Conservation (phyloP, 1,284 basidiomycete genomes). For the Fomes fomentarius region DNA sequence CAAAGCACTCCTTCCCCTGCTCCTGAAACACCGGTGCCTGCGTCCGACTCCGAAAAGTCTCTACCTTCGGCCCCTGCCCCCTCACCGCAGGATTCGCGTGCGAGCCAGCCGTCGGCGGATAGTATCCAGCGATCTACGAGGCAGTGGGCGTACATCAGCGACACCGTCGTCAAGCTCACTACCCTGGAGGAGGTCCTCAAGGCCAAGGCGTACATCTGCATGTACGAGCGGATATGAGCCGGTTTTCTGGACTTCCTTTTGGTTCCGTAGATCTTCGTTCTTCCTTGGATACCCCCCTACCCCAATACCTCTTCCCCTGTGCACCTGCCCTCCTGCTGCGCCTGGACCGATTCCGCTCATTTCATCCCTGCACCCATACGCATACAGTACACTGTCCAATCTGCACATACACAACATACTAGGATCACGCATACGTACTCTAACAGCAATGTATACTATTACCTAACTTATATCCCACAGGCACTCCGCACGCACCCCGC, state of each 20-base stretch:
- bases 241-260: background rate
- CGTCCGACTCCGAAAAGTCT: conserved; percentile 21
- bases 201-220: conserved; percentile 89
- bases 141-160: conserved; percentile 91
- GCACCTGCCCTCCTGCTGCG: no score
- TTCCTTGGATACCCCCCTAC: background rate
- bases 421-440: conserved; percentile 8
- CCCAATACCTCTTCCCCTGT: no score
- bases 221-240: conserved; percentile 71
- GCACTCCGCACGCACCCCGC: conserved; percentile 1
- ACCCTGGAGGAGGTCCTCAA: conserved; percentile 87
- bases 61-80: conserved; percentile 14
- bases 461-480: conserved; percentile 25
- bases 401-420: background rate
- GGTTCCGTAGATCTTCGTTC: background rate
- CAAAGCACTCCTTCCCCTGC: conserved; percentile 8
- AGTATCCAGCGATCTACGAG: conserved; percentile 39
- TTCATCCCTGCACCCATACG: no score
- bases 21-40: conserved; percentile 7
- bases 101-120: conserved; percentile 7
- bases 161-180: conserved; percentile 78
- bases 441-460: conserved; percentile 27
- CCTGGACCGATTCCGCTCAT: no score
- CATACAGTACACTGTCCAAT: no score
- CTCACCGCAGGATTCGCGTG: conserved; percentile 20